phyloP scores from a whole-genome alignment of 257 asterid genomes.

The Oldenlandia corymbosa region DNA sequence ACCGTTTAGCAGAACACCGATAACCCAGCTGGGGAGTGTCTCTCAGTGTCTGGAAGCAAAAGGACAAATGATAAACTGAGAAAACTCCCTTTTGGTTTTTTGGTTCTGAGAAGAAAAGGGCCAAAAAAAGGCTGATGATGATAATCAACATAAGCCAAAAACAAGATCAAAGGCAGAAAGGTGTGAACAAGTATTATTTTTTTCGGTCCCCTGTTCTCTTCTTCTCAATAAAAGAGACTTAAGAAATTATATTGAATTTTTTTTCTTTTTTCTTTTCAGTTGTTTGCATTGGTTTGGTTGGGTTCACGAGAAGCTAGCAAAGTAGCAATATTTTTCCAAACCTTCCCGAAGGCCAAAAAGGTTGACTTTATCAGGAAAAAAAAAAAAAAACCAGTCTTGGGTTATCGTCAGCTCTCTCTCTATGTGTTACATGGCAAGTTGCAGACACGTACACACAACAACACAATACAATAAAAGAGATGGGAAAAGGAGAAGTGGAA shows the following conservation, averaged over 20 bases:
- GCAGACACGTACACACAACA: constrained; percentile 10
- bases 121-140: too few species aligned
- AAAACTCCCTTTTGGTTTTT: not conserved
- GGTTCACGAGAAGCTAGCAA: constrained; percentile 54
- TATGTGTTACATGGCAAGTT: constrained; percentile 21
- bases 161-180: constrained; percentile 16
- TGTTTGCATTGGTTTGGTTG: constrained; percentile 27
- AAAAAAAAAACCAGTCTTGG: not conserved
- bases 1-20: too few species aligned
- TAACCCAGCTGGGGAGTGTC: too few species aligned
- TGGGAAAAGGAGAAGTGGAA: not conserved
- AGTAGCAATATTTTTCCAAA: constrained; percentile 11
- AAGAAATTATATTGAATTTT: not conserved
- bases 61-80: not conserved
- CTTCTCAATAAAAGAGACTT: constrained; percentile 1
- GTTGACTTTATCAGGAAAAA: constrained; percentile 15
- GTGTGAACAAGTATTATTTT: constrained; percentile 27
- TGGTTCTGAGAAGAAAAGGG: not conserved
- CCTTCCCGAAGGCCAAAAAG: constrained; percentile 14
- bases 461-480: not conserved
- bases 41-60: too few species aligned
- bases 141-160: constrained; percentile 1
- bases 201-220: too few species aligned
- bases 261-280: too few species aligned
- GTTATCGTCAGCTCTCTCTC: constrained; percentile 9